A percentile compares a stretch with the other conserved stretches of the same genome.
Conservation (phyloP, 2,329 filamentous ascomycete genomes). For the Phialophora verrucosa region DNA sequence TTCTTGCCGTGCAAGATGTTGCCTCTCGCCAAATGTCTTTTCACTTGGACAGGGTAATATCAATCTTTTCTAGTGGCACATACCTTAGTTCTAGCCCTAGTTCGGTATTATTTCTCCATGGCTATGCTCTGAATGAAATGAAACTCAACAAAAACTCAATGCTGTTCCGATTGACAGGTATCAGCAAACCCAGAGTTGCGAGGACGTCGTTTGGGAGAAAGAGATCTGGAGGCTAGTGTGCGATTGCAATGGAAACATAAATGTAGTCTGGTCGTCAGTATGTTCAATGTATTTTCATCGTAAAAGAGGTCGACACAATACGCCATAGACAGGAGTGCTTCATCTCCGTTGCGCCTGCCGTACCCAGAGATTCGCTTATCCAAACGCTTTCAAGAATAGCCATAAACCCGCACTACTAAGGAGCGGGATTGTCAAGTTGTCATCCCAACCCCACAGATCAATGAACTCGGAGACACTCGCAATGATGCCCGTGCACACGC, state of each 20-base stretch:
- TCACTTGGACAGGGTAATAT: not conserved
- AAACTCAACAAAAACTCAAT: no score
- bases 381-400: slow-evolving; percentile 89
- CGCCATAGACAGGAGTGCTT: not conserved
- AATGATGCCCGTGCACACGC: slow-evolving; percentile 84
- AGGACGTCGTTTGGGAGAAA: no score
- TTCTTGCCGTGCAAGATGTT: not conserved
- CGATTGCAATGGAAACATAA: not conserved
- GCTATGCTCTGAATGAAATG: no score
- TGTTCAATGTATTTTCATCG: slow-evolving; percentile 5
- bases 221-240: no score
- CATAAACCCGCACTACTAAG: slow-evolving; percentile 87
- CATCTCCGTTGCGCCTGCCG: slow-evolving; percentile 8
- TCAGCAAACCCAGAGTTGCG: no score
- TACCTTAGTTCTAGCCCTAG: no score
- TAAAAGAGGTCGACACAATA: not conserved
- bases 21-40: no score
- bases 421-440: slow-evolving; percentile 95
- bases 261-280: slow-evolving; percentile 5
- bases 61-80: not conserved
- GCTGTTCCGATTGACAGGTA: no score
- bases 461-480: slow-evolving; percentile 89
- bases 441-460: slow-evolving; percentile 92
- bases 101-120: no score
- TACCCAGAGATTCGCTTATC: slow-evolving; percentile 42